Conservation (phyloP, 2,329 filamentous ascomycete species). For the Clathrospora elynae region DNA sequence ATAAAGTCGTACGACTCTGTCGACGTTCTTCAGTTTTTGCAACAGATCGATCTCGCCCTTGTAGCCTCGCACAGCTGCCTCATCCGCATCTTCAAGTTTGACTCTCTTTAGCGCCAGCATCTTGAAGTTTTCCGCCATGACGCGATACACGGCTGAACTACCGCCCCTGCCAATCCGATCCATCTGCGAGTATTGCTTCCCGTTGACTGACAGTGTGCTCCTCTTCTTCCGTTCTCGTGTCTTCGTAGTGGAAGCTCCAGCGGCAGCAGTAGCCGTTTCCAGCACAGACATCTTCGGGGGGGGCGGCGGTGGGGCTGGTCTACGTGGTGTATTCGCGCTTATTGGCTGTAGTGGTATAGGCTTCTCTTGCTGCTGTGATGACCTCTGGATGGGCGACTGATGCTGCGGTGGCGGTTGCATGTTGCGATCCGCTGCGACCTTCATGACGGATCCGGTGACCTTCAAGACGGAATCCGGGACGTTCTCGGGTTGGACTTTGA, state of each 20-base stretch:
- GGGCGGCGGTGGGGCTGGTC: constrained; percentile 75
- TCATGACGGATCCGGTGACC: constrained; percentile 44
- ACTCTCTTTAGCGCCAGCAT: constrained; percentile 94
- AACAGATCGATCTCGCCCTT: constrained; percentile 95
- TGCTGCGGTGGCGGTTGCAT: constrained; percentile 27
- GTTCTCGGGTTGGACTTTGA: constrained; percentile 36
- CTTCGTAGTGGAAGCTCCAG: constrained; percentile 78
- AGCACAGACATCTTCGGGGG: constrained; percentile 96
- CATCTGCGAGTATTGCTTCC: constrained; percentile 85
- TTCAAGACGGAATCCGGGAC: constrained; percentile 39
- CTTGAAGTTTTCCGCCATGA: constrained; percentile 95
- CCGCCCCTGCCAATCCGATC: constrained; percentile 91
- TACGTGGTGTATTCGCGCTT: constrained; percentile 73
- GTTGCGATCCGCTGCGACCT: constrained; percentile 35
- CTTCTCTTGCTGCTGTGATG: constrained; percentile 51
- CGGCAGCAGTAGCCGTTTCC: constrained; percentile 85
- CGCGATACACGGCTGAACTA: constrained; percentile 91
- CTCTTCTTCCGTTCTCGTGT: constrained; percentile 73
- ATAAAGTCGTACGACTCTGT: constrained; percentile 86
- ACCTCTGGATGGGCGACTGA: constrained; percentile 40
- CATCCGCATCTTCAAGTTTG: constrained; percentile 86
- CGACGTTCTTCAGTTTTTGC: constrained; percentile 78
- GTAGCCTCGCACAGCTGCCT: constrained; percentile 80
- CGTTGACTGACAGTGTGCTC: constrained; percentile 85
- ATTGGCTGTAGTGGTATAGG: constrained; percentile 58